Percentiles rank a stretch among this genome's conserved stretches.
Evolutionary conservation across 2,329 filamentous ascomycete species (phyloP).

Genomic region (Ceratocystis harringtonii): DNA sequence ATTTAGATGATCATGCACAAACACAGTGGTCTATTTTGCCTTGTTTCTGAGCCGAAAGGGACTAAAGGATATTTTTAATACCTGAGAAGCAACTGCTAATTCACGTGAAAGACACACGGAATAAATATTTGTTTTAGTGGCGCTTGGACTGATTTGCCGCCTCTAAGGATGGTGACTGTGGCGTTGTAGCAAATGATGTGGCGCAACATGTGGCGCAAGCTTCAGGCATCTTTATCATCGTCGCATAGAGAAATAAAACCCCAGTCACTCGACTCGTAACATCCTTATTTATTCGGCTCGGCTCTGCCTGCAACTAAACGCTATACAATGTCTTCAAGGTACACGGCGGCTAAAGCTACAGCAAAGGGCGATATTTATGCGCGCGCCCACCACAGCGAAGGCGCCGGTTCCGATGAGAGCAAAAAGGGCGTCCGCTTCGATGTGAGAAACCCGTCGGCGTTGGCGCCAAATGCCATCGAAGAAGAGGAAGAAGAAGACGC

Average conservation of each 20-base stretch:
- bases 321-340: conserved; percentile 39
- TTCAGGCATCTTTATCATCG: not conserved
- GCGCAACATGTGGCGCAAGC: not conserved
- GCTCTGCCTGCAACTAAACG: not conserved
- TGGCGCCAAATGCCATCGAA: conserved; percentile 67
- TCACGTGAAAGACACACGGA: too few species aligned
- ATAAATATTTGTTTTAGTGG: not conserved
- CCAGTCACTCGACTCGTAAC: not conserved
- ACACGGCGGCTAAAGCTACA: conserved; percentile 60
- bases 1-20: too few species aligned
- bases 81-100: too few species aligned
- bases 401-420: conserved; percentile 31
- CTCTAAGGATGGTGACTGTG: not conserved
- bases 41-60: too few species aligned
- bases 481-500: conserved; percentile 44
- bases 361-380: conserved; percentile 69
- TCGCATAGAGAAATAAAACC: not conserved
- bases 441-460: conserved; percentile 79
- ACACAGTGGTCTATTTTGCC: too few species aligned
- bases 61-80: too few species aligned
- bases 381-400: conserved; percentile 52
- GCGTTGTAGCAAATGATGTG: not conserved
- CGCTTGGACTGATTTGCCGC: not conserved
- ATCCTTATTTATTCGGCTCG: not conserved
- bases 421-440: conserved; percentile 71